Evolutionary conservation across 352 stramenopile genomes (phyloP), one percentile per base, ranked within the genome.

Genomic region (Vaucheria bursata): DNA sequence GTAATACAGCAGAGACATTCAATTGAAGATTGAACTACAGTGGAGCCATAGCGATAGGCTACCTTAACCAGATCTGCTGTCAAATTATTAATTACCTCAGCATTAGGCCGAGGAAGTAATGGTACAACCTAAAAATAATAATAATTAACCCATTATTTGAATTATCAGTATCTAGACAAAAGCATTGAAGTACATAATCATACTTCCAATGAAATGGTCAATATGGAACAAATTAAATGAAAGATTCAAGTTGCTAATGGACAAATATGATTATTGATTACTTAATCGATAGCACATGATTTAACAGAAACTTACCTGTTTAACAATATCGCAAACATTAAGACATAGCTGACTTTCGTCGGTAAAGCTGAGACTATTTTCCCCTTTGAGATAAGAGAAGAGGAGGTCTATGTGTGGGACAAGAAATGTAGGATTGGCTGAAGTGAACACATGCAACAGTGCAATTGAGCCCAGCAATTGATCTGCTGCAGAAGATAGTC

Each of bases 121-220:
- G 81, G 78, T 12, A 86, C 68, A 50, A 78, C 67, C 71, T 83
- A n/a, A n/a, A n/a, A n/a, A n/a, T n/a, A n/a, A n/a, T n/a, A n/a
- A n/a, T n/a, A n/a, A n/a, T n/a, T n/a, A n/a, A n/a, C n/a, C n/a
- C n/a, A n/a, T n/a, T n/a, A n/a, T n/a, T n/a, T n/a, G n/a, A n/a
- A n/a, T n/a, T n/a, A n/a, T n/a, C n/a, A n/a, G 49, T n/a, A n/a
- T n/a, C n/a, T n/a, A n/a, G n/a, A n/a, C n/a, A n/a, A n/a, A n/a
- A n/a, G n/a, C n/a, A n/a, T n/a, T n/a, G n/a, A n/a, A n/a, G n/a
- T n/a, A n/a, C n/a, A n/a, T n/a, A n/a, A n/a, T n/a, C n/a, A n/a
- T n/a, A n/a, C n/a, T n/a, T n/a, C n/a, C n/a, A n/a, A n/a, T n/a
- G n/a, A n/a, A n/a, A n/a, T n/a, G n/a, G n/a, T n/a, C n/a, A n/a